Base-by-base conservation (phyloP, 2,329 filamentous ascomycete genomes). In the Hypoxylon sp. region DNA sequence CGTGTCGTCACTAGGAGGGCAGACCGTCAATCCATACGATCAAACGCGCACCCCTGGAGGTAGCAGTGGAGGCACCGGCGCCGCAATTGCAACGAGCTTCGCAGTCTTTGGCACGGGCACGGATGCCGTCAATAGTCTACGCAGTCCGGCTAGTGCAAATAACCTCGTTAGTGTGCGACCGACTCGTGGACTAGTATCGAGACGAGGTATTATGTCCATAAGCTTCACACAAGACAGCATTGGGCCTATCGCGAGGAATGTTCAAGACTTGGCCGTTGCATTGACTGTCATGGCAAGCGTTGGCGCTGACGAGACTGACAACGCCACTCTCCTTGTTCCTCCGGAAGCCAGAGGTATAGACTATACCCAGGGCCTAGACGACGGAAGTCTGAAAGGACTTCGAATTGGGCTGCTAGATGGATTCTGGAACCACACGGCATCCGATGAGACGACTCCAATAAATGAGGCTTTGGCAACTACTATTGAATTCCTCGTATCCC, bases 1-100 rank as follows among this genome's bases (percentile, higher is more conserved):
- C 1, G 87, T 90, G 1, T 91, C 88, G 0, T 90, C 87, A 0
- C 75, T 90, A 0, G 88, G 88, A 11, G 89, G 90, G 0, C 90
- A 92, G 77, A 90, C 89, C 0, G 75, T 87, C 67, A 91, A 91
- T 75, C 88, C 90, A 5, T 90, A 90, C 68, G 88, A 90, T 74
- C 76, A 79, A 2, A 83, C 83, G 0, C 81, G 88, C n/a, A 91
- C 89, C 0, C 89, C 89, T 0, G 90, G 89, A 3, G 90, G 89
- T 0, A 89, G 86, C 48, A 90, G 87, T 31, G 89, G 89, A 10
- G 90, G 89, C 0, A 89, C 87, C 0, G 88, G 87, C 0, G 88
- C 87, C 0, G 88, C 87, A 0, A 80, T 91, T 29, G 88, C 79
- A 3, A 74, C 79, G 11, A 87, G 84, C 22, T 84, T 91, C 62